Conservation (phyloP, 805 yeast species). For the Scheffersomyces lignosus region DNA sequence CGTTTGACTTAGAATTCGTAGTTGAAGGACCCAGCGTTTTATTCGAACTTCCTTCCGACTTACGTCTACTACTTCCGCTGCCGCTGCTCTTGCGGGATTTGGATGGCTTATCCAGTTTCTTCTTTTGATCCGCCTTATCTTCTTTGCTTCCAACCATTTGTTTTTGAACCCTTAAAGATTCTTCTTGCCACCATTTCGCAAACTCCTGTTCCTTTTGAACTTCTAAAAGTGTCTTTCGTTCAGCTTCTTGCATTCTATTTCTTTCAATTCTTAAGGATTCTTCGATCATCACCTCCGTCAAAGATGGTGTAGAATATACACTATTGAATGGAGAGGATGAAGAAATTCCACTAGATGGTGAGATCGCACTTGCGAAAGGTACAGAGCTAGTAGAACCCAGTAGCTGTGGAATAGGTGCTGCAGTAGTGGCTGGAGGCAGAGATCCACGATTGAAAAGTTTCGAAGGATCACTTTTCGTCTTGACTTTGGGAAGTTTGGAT, state of each 20-base stretch:
- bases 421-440: not conserved
- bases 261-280: constrained; percentile 43
- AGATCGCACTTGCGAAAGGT: not conserved
- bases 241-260: constrained; percentile 24
- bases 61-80: not conserved
- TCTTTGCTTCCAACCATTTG: constrained; percentile 18
- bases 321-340: not conserved
- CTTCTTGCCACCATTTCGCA: constrained; percentile 86
- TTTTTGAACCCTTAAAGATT: constrained; percentile 62
- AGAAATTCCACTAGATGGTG: not conserved
- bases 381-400: not conserved
- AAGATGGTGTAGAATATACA: constrained; percentile 22
- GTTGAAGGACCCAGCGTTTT: too few relatives aligned
- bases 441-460: too few relatives aligned
- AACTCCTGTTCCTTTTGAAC: constrained; percentile 81
- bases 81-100: constrained; percentile 6
- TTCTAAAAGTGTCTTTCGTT: constrained; percentile 57
- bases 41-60: not conserved
- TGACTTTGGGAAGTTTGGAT: not conserved
- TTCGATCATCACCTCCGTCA: constrained; percentile 47
- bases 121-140: constrained; percentile 4
- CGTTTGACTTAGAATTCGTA: too few relatives aligned
- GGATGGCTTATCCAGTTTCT: constrained; percentile 1
- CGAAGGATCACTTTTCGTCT: not conserved
- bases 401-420: constrained; percentile 4